Evolutionary conservation across 371 early-diverging fungal genomes (phyloP).

Genomic region (Lichtheimia ornata): DNA sequence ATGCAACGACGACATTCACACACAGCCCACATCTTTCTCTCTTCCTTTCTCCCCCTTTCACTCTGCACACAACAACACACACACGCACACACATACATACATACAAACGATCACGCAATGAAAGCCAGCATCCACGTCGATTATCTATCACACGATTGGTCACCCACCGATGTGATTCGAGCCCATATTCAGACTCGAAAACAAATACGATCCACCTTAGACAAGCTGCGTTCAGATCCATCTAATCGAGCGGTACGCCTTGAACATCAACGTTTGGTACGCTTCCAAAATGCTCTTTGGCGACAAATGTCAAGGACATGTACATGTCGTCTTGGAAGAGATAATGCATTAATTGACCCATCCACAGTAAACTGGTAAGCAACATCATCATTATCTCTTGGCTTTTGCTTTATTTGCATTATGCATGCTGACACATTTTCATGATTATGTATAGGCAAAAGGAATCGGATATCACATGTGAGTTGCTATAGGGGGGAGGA

Average conservation of each 20-base stretch:
- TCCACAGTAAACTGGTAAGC: conserved; percentile 41
- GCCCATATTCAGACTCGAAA: conserved; percentile 30
- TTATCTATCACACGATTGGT: conserved; percentile 48
- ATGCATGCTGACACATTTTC: conserved; percentile 7
- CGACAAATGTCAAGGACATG: conserved; percentile 43
- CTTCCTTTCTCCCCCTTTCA: conserved; percentile 4
- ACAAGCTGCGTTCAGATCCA: conserved; percentile 9
- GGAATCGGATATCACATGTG: conserved; percentile 43
- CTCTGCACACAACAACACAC: conserved; percentile 5
- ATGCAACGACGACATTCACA: background rate
- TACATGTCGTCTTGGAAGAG: conserved; percentile 23
- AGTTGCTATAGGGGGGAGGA: conserved; percentile 1
- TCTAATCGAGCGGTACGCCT: conserved; percentile 10
- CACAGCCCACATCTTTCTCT: conserved; percentile 8
- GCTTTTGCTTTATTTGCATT: conserved; percentile 5
- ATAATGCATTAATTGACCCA: conserved; percentile 32
- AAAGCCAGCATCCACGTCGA: conserved; percentile 39
- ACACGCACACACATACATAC: background rate
- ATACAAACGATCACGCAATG: conserved; percentile 17
- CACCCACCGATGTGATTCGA: conserved; percentile 29
- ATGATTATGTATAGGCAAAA: conserved; percentile 32
- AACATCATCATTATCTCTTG: background rate
- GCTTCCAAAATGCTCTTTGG: conserved; percentile 46
- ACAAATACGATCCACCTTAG: conserved; percentile 24
- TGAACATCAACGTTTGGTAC: conserved; percentile 26